These are phyloP conservation scores for Sugiyamaella qingdaonensis DNA, from an alignment of 805 yeast species.

Conservation along the genomic window DNA sequence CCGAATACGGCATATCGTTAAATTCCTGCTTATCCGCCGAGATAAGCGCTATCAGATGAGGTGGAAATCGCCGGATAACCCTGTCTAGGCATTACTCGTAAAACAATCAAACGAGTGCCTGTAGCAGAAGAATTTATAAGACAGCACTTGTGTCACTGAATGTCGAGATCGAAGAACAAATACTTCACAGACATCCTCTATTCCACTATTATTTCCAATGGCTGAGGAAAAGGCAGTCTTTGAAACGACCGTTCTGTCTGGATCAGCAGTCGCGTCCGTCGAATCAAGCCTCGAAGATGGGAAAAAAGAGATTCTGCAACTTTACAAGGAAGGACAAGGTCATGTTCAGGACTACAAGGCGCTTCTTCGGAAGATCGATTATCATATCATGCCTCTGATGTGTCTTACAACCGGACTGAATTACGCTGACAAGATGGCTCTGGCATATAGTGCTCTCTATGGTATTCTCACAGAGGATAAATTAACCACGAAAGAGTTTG, in stretches of 20 bases:
- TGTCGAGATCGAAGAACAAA: no score
- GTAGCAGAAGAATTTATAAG: no score
- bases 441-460: slow-evolving; percentile 47
- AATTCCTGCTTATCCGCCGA: no score
- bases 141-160: no score
- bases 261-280: not conserved
- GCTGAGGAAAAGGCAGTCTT: not conserved
- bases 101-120: no score
- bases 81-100: no score
- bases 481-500: not conserved
- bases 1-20: no score
- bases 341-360: not conserved
- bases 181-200: no score
- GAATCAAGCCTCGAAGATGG: not conserved
- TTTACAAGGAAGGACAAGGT: not conserved
- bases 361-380: slow-evolving; percentile 22
- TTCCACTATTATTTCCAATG: not conserved
- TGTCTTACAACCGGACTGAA: slow-evolving; percentile 13
- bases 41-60: no score
- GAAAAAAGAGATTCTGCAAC: not conserved
- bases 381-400: slow-evolving; percentile 17
- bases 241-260: not conserved
- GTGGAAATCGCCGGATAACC: no score
- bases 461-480: slow-evolving; percentile 35
- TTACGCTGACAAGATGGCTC: slow-evolving; percentile 45